Conservation (phyloP, 192 early-diverging fungal genomes). For the Coemansia sp. region DNA sequence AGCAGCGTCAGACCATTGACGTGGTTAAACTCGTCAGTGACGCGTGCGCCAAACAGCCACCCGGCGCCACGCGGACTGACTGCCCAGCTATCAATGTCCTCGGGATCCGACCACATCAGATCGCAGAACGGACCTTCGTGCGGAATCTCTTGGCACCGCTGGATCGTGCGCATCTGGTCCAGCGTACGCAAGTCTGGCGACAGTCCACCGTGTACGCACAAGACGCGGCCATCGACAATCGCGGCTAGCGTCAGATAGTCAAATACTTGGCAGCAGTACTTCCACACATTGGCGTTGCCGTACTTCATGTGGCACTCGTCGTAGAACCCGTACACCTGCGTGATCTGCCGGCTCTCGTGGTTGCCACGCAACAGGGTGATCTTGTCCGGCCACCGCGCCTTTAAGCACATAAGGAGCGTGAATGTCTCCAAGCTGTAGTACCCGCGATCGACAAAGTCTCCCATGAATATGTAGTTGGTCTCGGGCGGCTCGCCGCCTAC, state of each 20-base stretch:
- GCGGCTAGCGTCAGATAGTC: constrained; percentile 90
- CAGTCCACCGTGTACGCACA: constrained; percentile 95
- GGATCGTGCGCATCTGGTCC: constrained; percentile 93
- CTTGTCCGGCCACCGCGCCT: constrained; percentile 96
- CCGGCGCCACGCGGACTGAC: constrained; percentile 95
- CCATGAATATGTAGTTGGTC: constrained; percentile 99
- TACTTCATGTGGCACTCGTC: constrained; percentile 90
- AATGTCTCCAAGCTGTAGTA: constrained; percentile 97
- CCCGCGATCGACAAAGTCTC: constrained; percentile 99
- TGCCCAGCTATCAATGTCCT: constrained; percentile 87
- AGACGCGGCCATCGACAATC: constrained; percentile 85
- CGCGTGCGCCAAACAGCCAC: constrained; percentile 96
- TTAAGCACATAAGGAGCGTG: constrained; percentile 87
- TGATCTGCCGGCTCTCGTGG: constrained; percentile 96
- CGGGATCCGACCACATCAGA: constrained; percentile 53
- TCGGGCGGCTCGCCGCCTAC: constrained; percentile 93
- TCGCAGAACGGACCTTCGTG: constrained; percentile 55
- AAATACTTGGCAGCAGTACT: constrained; percentile 93
- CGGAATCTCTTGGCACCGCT: constrained; percentile 76
- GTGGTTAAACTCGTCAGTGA: constrained; percentile 96
- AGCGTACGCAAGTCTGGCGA: constrained; percentile 91
- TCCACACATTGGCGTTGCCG: constrained; percentile 85
- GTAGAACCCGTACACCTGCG: constrained; percentile 97
- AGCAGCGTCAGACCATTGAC: constrained; percentile 88
- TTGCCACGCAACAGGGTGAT: constrained; percentile 95